phyloP scores from a whole-genome alignment of 2,329 filamentous ascomycete species.

The Aspergillus pseudoglaucus region DNA sequence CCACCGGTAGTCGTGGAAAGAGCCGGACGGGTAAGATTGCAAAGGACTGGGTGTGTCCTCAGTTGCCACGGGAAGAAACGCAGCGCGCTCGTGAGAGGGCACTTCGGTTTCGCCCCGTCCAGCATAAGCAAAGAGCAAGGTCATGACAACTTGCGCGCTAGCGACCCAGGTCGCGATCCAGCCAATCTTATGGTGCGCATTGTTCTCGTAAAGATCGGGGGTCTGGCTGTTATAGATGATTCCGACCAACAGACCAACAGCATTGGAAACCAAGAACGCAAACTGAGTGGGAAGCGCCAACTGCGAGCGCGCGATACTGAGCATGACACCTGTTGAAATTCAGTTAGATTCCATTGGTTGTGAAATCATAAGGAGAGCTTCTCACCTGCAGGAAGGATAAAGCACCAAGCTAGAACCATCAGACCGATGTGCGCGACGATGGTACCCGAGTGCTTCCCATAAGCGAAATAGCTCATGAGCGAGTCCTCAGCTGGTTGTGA shows the following conservation, averaged over 20 bases:
- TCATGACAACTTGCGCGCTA: slow-evolving; percentile 62
- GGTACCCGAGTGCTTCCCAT: slow-evolving; percentile 32
- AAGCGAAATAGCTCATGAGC: slow-evolving; percentile 39
- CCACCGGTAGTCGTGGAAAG: slow-evolving; percentile 46
- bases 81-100: slow-evolving; percentile 44
- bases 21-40: slow-evolving; percentile 34
- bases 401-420: slow-evolving; percentile 66
- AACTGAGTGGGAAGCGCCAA: slow-evolving; percentile 66
- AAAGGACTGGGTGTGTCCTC: slow-evolving; percentile 50
- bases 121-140: slow-evolving; percentile 57
- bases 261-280: slow-evolving; percentile 58
- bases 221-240: slow-evolving; percentile 72
- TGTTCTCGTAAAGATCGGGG: slow-evolving; percentile 78
- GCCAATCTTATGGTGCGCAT: slow-evolving; percentile 80
- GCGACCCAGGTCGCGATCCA: slow-evolving; percentile 75
- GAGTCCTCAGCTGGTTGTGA: slow-evolving; percentile 17
- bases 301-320: slow-evolving; percentile 74
- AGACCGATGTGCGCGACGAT: slow-evolving; percentile 65
- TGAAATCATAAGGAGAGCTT: slow-evolving; percentile 8
- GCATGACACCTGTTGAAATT: slow-evolving; percentile 64
- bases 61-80: slow-evolving; percentile 58
- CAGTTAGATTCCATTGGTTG: slow-evolving; percentile 2
- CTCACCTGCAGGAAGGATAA: slow-evolving; percentile 66
- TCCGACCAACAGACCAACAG: slow-evolving; percentile 57
- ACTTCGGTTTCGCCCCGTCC: slow-evolving; percentile 36